Percentiles rank a stretch among this genome's conserved stretches.
phyloP scores from a whole-genome alignment of 805 yeast genomes.

The Sugiyamaella boreocaroliniensis region DNA sequence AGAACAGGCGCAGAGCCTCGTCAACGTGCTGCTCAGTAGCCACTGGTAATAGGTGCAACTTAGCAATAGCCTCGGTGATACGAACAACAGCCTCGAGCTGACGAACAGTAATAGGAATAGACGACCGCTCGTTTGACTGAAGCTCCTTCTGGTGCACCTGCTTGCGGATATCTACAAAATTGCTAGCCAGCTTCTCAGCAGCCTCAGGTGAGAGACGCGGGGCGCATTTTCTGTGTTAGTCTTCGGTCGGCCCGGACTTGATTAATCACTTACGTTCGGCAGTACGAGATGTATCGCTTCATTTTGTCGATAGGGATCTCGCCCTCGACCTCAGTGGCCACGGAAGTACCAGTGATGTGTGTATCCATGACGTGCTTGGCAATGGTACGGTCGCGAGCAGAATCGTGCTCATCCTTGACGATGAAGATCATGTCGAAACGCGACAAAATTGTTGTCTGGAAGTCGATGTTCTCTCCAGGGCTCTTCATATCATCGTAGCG shows the following conservation, averaged over 20 bases:
- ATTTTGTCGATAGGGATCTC: slow-evolving; percentile 86
- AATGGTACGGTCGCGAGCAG: slow-evolving; percentile 73
- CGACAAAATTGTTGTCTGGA: slow-evolving; percentile 92
- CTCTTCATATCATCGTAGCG: slow-evolving; percentile 92
- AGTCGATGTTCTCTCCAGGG: slow-evolving; percentile 97
- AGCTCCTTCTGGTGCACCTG: slow-evolving; percentile 75
- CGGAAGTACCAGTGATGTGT: slow-evolving; percentile 69
- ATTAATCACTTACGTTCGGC: slow-evolving; percentile 42
- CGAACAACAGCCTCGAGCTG: slow-evolving; percentile 96
- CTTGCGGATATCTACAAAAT: slow-evolving; percentile 84
- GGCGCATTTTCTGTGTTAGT: slow-evolving; percentile 51
- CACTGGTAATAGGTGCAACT: slow-evolving; percentile 70
- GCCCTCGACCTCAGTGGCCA: slow-evolving; percentile 51
- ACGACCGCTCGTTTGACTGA: slow-evolving; percentile 78
- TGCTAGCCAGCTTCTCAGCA: slow-evolving; percentile 80
- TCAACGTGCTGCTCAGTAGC: slow-evolving; percentile 88
- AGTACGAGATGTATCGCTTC: slow-evolving; percentile 89
- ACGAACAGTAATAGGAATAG: slow-evolving; percentile 95
- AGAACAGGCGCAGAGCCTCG: slow-evolving; percentile 89
- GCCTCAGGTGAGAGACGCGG: slow-evolving; percentile 88
- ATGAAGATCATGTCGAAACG: slow-evolving; percentile 98
- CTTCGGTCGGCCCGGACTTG: slow-evolving; percentile 25
- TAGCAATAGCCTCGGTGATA: slow-evolving; percentile 90
- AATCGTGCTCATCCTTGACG: slow-evolving; percentile 91
- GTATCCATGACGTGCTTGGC: slow-evolving; percentile 94